Evolutionary conservation across 148 eudicot genomes (phyloP), one percentile per base, ranked within the genome.

Genomic region (Rhododendron williamsianum): DNA sequence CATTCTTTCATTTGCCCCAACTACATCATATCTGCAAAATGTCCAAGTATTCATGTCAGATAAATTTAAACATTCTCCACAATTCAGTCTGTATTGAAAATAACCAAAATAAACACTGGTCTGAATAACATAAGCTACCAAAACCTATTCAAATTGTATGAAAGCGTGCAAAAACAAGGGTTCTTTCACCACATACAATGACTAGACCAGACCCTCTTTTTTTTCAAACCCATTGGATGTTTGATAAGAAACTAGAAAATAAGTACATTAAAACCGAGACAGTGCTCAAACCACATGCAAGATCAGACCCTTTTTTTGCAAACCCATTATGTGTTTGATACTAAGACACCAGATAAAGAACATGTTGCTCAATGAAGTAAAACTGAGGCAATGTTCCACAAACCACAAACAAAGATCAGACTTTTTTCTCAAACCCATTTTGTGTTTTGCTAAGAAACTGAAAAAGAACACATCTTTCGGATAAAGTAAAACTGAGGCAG

Each of bases 1-100:
- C 94, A 90, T 91, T 80, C 87, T 86, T 89, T 35, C 82, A 73
- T 43, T 38, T 38, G 38, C 48, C 52, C 86, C 48, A 69, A 33
- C 67, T 38, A 18, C 30, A 46, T 21, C 23, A 83, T 33, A 72
- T 78, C 80, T 72, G 80, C 79, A 72, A 72, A 33, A 72, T 27
- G 85, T 72, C 11, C 54, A 21, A 83, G 36, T 33, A 30, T 11
- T 83, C 48, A 35, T 18, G 65, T 83, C 65, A 83, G 85, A 72
- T 72, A 69, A 83, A 6, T 23, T 71, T 1, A 11, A 69, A 23
- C 18, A 13, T 69, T 69, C 27, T 43, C 56, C 45, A 19, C 27
- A 67, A 25, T 9, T 9, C 76, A 82, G 18, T 33, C 82, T 6
- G 35, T 30, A 30, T 15, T 0, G 2, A 83, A 67, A 83, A 45